Evolutionary conservation across 441 rosid genomes (phyloP), one percentile per base, ranked within the genome.

Genomic region (Populus trichocarpa): DNA sequence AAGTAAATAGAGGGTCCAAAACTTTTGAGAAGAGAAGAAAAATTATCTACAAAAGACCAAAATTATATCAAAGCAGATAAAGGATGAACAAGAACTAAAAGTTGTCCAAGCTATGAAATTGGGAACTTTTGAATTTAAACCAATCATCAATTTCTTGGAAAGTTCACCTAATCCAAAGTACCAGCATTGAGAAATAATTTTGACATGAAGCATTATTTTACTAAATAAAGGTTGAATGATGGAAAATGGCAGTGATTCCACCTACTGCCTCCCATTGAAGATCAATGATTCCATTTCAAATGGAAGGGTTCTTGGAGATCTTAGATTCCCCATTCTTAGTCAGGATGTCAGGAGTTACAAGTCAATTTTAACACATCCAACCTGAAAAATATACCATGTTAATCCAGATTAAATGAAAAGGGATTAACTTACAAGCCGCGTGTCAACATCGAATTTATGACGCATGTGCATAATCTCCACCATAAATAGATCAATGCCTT

Each of bases 381-480:
- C 59, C 20, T 50, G 59, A 46, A 50, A 50, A 50, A 50, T 50
- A 50, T 50, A 14, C 59, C 59, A 50, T 5, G 69, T 74, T 12
- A 66, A 36, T 28, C 30, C 33, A 74, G 36, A 14, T 38, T 22
- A 73, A 78, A 11, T 63, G 59, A 23, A 14, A 26, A 68, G 70
- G 61, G 22, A 59, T 16, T 28, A 75, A 80, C 87, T 67, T 87
- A 91, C 99, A 90, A 96, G 84, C 57, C 92, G 87, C 25, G 98
- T 96, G 81, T 96, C 97, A 12, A 91, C 97, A 81, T 94, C 99
- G 85, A 96, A 96, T 81, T 94, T 95, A 75, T 96, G 97, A 67
- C 96, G 96, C 97, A 92, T 96, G 89, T 94, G 97, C 98, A 94
- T 96, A 61, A 94, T 90, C 89, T 96, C 99, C 79, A 96, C 97